A percentile compares a stretch with the other conserved stretches of the same genome.
phyloP scores from a whole-genome alignment of 2,329 filamentous ascomycete species.

The Didymella exigua region DNA sequence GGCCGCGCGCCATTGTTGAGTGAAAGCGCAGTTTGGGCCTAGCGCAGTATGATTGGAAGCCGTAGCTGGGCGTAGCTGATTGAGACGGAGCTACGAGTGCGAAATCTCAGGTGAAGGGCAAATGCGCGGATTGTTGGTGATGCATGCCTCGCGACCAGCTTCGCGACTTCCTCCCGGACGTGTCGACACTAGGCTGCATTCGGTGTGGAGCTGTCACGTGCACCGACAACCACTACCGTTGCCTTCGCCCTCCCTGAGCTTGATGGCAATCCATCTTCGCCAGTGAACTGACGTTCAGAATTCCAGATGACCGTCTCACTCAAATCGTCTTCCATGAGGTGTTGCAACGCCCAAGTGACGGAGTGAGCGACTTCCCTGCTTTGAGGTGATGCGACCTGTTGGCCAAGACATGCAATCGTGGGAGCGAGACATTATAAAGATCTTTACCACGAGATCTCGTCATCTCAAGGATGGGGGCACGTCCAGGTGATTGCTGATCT shows the following conservation, averaged over 20 bases:
- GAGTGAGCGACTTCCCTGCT: too few relatives aligned
- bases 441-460: too few relatives aligned
- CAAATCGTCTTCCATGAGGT: too few relatives aligned
- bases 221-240: not conserved
- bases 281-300: too few relatives aligned
- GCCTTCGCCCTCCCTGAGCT: not conserved
- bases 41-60: not conserved
- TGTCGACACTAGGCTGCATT: slow-evolving; percentile 8
- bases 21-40: not conserved
- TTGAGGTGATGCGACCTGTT: too few relatives aligned
- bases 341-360: too few relatives aligned
- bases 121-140: not conserved
- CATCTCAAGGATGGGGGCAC: too few relatives aligned
- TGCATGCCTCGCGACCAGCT: slow-evolving; percentile 13
- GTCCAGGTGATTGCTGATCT: too few relatives aligned
- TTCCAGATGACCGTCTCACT: too few relatives aligned
- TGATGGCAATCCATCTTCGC: too few relatives aligned
- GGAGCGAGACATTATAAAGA: too few relatives aligned
- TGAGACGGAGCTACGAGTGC: not conserved
- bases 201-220: slow-evolving; percentile 5
- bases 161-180: slow-evolving; percentile 22
- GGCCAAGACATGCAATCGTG: too few relatives aligned
- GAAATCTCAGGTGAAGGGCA: not conserved
- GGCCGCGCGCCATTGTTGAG: slow-evolving; percentile 43
- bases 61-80: not conserved